A percentile compares a stretch with the other conserved stretches of the same genome.
Conservation (phyloP, 2,329 filamentous ascomycete genomes). For the Aspergillus sp. region DNA sequence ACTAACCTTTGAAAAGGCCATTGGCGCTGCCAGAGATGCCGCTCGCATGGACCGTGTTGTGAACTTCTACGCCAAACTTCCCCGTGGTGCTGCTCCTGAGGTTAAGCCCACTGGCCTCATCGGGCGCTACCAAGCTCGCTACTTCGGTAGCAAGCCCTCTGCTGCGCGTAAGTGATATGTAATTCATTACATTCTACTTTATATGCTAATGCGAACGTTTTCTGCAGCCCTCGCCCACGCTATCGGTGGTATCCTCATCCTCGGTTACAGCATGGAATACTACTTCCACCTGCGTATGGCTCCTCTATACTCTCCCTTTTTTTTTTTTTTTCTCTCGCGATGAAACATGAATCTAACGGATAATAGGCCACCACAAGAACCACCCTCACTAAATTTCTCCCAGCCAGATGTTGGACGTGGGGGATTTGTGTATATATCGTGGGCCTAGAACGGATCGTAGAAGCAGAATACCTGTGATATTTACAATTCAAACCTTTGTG, state of each 20-base stretch:
- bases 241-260: slow-evolving; percentile 71
- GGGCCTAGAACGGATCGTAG: slow-evolving; percentile 33
- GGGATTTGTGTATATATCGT: slow-evolving; percentile 44
- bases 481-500: slow-evolving; percentile 3
- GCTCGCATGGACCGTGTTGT: slow-evolving; percentile 97
- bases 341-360: slow-evolving; percentile 13
- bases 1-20: slow-evolving; percentile 64
- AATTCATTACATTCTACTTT: neutral
- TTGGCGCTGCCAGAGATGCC: slow-evolving; percentile 93
- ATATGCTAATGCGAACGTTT: slow-evolving; percentile 13
- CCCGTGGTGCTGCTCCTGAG: slow-evolving; percentile 85
- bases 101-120: slow-evolving; percentile 78
- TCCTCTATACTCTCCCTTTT: neutral
- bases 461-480: slow-evolving; percentile 22
- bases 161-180: slow-evolving; percentile 71
- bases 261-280: slow-evolving; percentile 98
- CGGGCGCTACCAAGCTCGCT: slow-evolving; percentile 78
- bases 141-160: slow-evolving; percentile 94
- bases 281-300: slow-evolving; percentile 98
- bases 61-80: slow-evolving; percentile 98
- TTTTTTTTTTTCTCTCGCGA: no score
- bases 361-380: slow-evolving; percentile 98
- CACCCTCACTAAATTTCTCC: slow-evolving; percentile 77
- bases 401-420: slow-evolving; percentile 19
- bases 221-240: slow-evolving; percentile 79